Percentiles rank a stretch among this genome's conserved stretches.
Conservation (phyloP, 2,329 filamentous ascomycete species). For the Uncinocarpus reesii region DNA sequence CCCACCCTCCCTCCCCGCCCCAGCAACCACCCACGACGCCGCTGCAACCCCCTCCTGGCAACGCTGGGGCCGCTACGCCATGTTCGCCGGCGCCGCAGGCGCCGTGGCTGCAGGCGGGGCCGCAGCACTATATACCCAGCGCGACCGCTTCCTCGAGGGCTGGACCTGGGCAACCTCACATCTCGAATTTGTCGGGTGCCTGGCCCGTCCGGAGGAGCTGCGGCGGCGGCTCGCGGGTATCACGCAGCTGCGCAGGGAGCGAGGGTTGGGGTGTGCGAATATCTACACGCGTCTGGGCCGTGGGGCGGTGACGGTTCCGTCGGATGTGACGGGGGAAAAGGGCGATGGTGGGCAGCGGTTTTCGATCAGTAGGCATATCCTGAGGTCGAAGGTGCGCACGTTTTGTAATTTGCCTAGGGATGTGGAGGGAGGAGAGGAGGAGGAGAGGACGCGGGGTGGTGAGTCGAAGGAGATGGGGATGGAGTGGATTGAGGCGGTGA, state of each 20-base stretch:
- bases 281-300: slow-evolving; percentile 76
- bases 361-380: slow-evolving; percentile 29
- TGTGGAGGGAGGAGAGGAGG: slow-evolving; percentile 37
- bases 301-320: slow-evolving; percentile 40
- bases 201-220: slow-evolving; percentile 74
- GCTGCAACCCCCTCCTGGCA: slow-evolving; percentile 52
- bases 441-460: slow-evolving; percentile 19
- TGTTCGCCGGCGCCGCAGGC: slow-evolving; percentile 72
- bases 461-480: not conserved
- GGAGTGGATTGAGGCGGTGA: slow-evolving; percentile 60
- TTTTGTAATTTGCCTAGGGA: slow-evolving; percentile 73
- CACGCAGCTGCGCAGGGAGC: slow-evolving; percentile 52
- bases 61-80: slow-evolving; percentile 72
- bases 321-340: slow-evolving; percentile 18
- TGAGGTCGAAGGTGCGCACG: slow-evolving; percentile 55
- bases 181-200: slow-evolving; percentile 83
- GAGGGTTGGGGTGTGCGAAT: slow-evolving; percentile 69
- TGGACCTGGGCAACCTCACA: slow-evolving; percentile 79
- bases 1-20: slow-evolving; percentile 20
- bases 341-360: slow-evolving; percentile 22
- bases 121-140: slow-evolving; percentile 75
- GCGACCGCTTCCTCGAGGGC: slow-evolving; percentile 66
- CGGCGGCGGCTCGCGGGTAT: slow-evolving; percentile 61
- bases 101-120: slow-evolving; percentile 71
- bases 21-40: slow-evolving; percentile 33